Conservation (phyloP, 2,329 filamentous ascomycete genomes). For the Aspergillus cejpii region DNA sequence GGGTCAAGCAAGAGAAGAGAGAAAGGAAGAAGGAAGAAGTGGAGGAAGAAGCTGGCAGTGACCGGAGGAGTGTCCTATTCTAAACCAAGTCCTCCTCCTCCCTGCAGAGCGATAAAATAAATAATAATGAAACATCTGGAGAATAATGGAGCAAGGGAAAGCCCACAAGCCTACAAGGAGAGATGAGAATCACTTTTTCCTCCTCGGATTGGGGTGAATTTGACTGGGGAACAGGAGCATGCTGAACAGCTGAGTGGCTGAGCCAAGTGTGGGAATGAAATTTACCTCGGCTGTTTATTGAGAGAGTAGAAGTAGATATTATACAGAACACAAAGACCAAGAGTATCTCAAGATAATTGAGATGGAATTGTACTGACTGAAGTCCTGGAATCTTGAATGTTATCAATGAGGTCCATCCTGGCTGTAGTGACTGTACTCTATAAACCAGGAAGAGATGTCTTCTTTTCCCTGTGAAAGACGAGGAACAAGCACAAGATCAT, state of each 20-base stretch:
- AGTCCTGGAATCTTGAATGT: no score
- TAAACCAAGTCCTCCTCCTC: not conserved
- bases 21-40: not conserved
- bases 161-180: no score
- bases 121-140: not conserved
- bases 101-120: not conserved
- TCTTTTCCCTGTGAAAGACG: no score
- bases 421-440: no score
- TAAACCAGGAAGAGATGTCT: no score
- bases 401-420: no score
- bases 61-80: not conserved
- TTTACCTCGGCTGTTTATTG: conserved; percentile 32
- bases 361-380: no score
- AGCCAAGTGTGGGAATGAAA: not conserved
- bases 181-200: no score
- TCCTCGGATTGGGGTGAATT: not conserved
- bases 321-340: no score
- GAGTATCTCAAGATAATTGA: no score
- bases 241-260: not conserved
- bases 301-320: no score
- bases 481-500: no score
- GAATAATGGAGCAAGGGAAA: not conserved
- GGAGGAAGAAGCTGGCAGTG: not conserved
- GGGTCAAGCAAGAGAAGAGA: not conserved
- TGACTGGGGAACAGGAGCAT: not conserved